These are phyloP conservation scores for Fragaria vesca DNA, from an alignment of 306 rosid species.

Conservation along the genomic window DNA sequence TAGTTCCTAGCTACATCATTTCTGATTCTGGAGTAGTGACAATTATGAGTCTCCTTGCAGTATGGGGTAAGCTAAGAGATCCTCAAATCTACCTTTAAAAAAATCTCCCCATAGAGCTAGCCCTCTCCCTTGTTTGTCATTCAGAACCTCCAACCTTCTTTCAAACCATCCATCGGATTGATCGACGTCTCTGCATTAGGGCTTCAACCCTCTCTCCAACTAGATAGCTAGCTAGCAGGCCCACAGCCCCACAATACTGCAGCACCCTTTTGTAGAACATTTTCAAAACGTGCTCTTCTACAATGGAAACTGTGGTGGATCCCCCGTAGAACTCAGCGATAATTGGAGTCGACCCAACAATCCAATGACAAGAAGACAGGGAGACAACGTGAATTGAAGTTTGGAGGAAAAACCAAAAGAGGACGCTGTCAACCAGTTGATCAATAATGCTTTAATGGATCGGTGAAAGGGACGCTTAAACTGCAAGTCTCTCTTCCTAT, in stretches of 20 bases:
- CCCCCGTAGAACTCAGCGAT: neutral
- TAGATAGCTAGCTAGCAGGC: neutral
- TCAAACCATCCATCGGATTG: neutral
- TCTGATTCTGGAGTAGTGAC: no score
- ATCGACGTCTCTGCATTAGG: neutral
- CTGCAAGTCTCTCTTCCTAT: neutral
- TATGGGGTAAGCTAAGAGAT: neutral
- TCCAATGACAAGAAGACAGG: neutral
- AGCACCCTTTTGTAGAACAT: neutral
- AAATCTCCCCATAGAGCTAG: no score
- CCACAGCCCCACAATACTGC: neutral
- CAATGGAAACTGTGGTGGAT: neutral
- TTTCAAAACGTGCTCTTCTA: neutral
- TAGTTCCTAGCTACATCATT: no score
- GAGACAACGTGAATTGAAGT: neutral
- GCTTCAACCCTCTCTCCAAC: neutral
- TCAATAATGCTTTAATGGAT: neutral
- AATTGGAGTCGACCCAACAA: neutral
- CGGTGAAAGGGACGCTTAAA: neutral
- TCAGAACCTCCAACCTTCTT: constrained; percentile 1
- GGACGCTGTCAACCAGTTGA: neutral
- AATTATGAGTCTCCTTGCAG: neutral
- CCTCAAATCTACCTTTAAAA: neutral
- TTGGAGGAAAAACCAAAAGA: neutral
- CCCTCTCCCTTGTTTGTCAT: neutral